Evolutionary conservation across 352 stramenopile genomes (phyloP).

Genomic region (Elongisporangium anandrum): DNA sequence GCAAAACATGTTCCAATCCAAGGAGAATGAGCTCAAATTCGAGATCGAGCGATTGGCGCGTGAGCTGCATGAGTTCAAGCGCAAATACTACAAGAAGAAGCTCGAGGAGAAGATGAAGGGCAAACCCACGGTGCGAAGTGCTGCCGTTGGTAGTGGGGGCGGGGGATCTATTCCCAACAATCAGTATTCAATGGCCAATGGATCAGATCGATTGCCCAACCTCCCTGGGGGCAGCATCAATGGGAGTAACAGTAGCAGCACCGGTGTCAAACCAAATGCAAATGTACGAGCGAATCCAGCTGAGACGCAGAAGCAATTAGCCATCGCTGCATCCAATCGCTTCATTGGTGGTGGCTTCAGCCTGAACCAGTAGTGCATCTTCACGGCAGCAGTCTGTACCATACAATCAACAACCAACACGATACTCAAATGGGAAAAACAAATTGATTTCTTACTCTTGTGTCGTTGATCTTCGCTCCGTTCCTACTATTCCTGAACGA

Average conservation of each 20-base stretch:
- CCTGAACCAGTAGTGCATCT: slow-evolving; percentile 76
- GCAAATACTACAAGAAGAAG: slow-evolving; percentile 95
- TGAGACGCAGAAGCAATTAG: slow-evolving; percentile 81
- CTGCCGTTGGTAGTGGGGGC: neutral
- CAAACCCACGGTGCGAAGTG: slow-evolving; percentile 27
- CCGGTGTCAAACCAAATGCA: slow-evolving; percentile 1
- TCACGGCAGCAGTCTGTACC: slow-evolving; percentile 1
- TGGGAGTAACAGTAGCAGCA: slow-evolving; percentile 13
- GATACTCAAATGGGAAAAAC: neutral
- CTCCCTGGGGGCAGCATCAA: slow-evolving; percentile 17
- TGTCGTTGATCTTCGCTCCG: neutral
- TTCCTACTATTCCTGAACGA: neutral
- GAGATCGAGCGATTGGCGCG: slow-evolving; percentile 91
- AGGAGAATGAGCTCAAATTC: slow-evolving; percentile 95
- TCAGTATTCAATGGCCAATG: neutral
- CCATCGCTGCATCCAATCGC: slow-evolving; percentile 79
- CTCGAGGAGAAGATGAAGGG: slow-evolving; percentile 82
- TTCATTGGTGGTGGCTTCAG: slow-evolving; percentile 93
- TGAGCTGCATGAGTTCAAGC: slow-evolving; percentile 93
- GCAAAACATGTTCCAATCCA: slow-evolving; percentile 96
- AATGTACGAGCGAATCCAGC: slow-evolving; percentile 37
- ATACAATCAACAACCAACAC: neutral
- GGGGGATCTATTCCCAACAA: neutral
- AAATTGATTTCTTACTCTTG: neutral
- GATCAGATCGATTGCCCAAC: slow-evolving; percentile 27